Percentiles rank a stretch among this genome's conserved stretches.
Conservation (phyloP, 2,329 filamentous ascomycete species). For the Phialophora macrospora region DNA sequence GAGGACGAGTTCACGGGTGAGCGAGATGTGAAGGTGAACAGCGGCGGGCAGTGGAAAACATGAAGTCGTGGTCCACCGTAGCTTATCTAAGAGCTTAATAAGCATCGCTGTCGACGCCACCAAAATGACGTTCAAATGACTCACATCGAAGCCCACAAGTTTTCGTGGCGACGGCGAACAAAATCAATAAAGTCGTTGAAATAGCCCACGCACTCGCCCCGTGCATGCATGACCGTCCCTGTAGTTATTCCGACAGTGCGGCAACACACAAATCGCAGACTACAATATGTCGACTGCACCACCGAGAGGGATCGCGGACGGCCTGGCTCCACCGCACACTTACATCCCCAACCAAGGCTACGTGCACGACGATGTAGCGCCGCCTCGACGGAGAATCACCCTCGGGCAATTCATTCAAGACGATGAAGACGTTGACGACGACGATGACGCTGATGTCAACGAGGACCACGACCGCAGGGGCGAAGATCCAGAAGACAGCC, state of each 20-base stretch:
- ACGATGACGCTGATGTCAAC: conserved; percentile 54
- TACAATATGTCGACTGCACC: conserved; percentile 11
- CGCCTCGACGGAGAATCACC: conserved; percentile 41
- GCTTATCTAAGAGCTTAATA: too few species aligned
- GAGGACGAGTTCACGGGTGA: too few species aligned
- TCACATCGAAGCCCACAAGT: not conserved
- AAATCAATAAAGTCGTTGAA: not conserved
- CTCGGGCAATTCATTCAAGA: conserved; percentile 41
- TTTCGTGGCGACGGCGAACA: not conserved
- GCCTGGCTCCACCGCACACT: conserved; percentile 52
- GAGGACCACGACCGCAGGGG: conserved; percentile 53
- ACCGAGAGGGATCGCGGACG: conserved; percentile 49
- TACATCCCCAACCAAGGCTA: conserved; percentile 58
- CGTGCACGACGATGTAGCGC: conserved; percentile 43
- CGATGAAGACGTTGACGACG: conserved; percentile 36
- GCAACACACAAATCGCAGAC: not conserved
- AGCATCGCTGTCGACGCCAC: not conserved
- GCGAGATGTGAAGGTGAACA: too few species aligned
- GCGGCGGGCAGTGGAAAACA: too few species aligned
- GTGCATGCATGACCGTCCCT: too few species aligned
- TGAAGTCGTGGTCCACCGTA: not conserved
- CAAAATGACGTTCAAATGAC: not conserved
- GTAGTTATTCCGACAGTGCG: too few species aligned
- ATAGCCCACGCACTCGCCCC: too few species aligned
- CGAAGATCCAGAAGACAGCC: not conserved